Base-by-base conservation (phyloP, 768 basidiomycete genomes). In the Mycena rebaudengoi region DNA sequence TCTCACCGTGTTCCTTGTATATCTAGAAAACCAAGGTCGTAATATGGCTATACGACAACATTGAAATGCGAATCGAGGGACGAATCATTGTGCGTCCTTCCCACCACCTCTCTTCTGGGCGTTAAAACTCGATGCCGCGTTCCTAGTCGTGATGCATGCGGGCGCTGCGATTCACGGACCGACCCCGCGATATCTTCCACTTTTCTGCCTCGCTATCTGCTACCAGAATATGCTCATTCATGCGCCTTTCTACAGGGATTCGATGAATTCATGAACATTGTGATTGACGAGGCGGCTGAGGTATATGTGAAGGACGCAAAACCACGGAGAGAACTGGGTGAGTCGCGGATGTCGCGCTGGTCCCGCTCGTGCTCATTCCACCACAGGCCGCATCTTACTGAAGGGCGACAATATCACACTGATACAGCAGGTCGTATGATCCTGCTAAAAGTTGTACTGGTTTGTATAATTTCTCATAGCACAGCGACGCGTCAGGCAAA, bases 341-440 rank as follows among this genome's bases (percentile, higher is more conserved):
- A 58, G 87, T 77, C 35, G 12, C 30, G 58, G 41, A 11, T 40
- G 45, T 40, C n/a, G 21, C 52, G 50, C 53, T 62, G 33, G 41
- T 59, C 20, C 56, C 0, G 51, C 29, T 69, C 33, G 61, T 25
- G 25, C 52, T 28, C 49, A 29, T 11, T 45, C 61, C 52, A 48
- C 4, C 23, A 12, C 70, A 98, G 97, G 97, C 20, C 94, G 97
- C 60, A 94, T 98, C 76, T 83, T 99, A 69, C 83, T 99, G 67
- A 99, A 99, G 79, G 97, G 97, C 62, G 97, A 99, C 75, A 98
- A 96, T 75, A 98, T 99, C 73, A 98, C 97, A n/a, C 87, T 96
- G 55, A 97, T 98, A 74, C 95, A 97, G 74, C 92, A 90, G 78
- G 71, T 80, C 48, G 74, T 72, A 63, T 79, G 66, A 78, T 35